A percentile compares a stretch with the other conserved stretches of the same genome.
phyloP scores from a whole-genome alignment of 2,329 filamentous ascomycete species.

The Exophiala sp. region DNA sequence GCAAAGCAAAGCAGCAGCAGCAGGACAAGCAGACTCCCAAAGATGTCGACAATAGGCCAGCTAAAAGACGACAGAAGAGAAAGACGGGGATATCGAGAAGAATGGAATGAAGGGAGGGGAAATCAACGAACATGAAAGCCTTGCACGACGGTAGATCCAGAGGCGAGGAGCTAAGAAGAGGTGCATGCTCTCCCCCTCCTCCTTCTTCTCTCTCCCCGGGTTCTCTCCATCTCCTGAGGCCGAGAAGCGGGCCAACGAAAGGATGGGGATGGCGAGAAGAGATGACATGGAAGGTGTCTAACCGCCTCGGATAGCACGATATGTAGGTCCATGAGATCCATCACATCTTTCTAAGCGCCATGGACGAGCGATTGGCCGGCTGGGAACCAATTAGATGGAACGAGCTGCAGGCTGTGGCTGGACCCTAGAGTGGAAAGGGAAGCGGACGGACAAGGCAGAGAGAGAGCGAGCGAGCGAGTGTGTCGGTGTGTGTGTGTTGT shows the following conservation, averaged over 20 bases:
- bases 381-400: constrained; percentile 6
- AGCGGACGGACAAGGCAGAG: not conserved
- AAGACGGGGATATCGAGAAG: constrained; percentile 2
- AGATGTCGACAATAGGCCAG: constrained; percentile 14
- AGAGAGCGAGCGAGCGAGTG: not conserved
- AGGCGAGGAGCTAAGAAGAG: not conserved
- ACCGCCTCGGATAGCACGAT: constrained; percentile 20
- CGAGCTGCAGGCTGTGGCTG: constrained; percentile 10
- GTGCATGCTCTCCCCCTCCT: not conserved
- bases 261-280: constrained; percentile 9
- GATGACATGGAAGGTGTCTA: constrained; percentile 22
- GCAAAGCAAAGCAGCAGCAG: constrained; percentile 6
- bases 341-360: constrained; percentile 23
- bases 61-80: constrained; percentile 12
- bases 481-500: too few relatives aligned
- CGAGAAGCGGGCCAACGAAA: constrained; percentile 11
- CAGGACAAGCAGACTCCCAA: constrained; percentile 14
- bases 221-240: constrained; percentile 1
- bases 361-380: constrained; percentile 7
- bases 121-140: constrained; percentile 5
- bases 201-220: not conserved
- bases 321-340: constrained; percentile 20
- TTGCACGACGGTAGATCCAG: not conserved
- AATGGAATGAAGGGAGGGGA: constrained; percentile 6
- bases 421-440: not conserved